Evolutionary conservation across 306 rosid species (phyloP), one percentile per base, ranked within the genome.

Genomic region (Malus asiatica): DNA sequence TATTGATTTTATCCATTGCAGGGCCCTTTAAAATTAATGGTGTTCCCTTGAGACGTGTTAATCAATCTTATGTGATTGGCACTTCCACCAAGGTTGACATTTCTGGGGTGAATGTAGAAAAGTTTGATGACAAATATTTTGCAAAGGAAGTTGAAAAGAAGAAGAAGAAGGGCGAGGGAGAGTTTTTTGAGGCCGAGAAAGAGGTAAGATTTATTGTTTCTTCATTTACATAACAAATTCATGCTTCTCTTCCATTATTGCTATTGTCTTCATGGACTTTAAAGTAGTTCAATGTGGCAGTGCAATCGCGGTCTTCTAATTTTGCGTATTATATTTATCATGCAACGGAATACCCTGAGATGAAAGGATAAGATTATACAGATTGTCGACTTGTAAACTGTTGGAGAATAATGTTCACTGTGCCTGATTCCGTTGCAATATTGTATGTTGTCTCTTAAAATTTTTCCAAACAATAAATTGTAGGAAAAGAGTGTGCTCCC

Each of bases 401-500:
- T 8, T 61, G 68, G 22, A 33, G 15, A 30, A 64, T 32, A 64
- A 64, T 32, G 68, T 2, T n/a, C 23, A 18, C 20, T 0, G 35
- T 27, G 11, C 19, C 20, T 1, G 38, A 30, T 1, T 61, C 35
- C 32, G n/a, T 61, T 61, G 20, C 11, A 15, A 4, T 8, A 13
- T 29, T 62, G 29, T 29, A 11, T 14, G 2, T 12, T 60, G n/a
- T 63, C 42, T 63, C 5, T 2, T 66, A 35, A 66, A 35, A 35
- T 9, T 59, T 30, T 48, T 11, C 32, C 25, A 3, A 6, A 25
- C 38, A 53, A 35, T 10, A 33, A 76, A 66, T 60, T 79, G 65
- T 66, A 92, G 97, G 96, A 92, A 74, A 92, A 88, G 72, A 86
- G 76, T 33, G 84, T 66, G 25, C 86, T 92, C 72, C 93, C 97